Base-by-base conservation (phyloP, 1,284 basidiomycete genomes). In the Rhodotorula sp. region DNA sequence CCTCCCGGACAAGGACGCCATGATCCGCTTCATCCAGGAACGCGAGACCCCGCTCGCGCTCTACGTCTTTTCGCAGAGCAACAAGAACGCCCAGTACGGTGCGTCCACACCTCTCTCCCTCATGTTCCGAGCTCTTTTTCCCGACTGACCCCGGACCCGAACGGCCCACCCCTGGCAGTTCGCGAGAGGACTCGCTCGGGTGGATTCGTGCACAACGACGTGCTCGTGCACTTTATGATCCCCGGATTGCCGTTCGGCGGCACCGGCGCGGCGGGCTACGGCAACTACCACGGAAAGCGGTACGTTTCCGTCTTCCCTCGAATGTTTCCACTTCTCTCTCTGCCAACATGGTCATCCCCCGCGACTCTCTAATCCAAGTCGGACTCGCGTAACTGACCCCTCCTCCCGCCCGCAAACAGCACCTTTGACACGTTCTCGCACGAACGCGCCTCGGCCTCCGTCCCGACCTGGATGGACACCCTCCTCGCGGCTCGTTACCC, bases 401-500 rank as follows among this genome's bases (percentile, higher is more conserved):
- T 5, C 58, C 46, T 46, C 10, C 26, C 5, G n/a, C 39, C 29
- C n/a, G 34, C 34, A 34, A 23, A 29, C 71, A 74, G 77, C 16
- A 77, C 79, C 39, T 83, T 83, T 69, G 80, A 82, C 68, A 78
- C 79, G 62, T 83, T 83, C 75, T 78, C 79, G 57, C 81, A 83
- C 76, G 77, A 81, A 67, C 80, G 83, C 54, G 75, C 82, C 26
- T 76, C 75, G 8, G 72, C 82, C 8, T 69, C 78, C 26, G 79
- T 82, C 16, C 82, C 83, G 43, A 73, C 76, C 8, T 80, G 78
- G 62, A 77, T 82, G 64, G 82, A 83, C 68, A 23, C 71, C 14
- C 59, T 80, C 69, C 79, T 83, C 78, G 70, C 77, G 43, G 62
- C 70, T 46, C 78, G 81, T 21, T 83, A 83, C 78, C 82, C 82